phyloP scores from a whole-genome alignment of 805 yeast genomes.

The Wickerhamomyces bovis region DNA sequence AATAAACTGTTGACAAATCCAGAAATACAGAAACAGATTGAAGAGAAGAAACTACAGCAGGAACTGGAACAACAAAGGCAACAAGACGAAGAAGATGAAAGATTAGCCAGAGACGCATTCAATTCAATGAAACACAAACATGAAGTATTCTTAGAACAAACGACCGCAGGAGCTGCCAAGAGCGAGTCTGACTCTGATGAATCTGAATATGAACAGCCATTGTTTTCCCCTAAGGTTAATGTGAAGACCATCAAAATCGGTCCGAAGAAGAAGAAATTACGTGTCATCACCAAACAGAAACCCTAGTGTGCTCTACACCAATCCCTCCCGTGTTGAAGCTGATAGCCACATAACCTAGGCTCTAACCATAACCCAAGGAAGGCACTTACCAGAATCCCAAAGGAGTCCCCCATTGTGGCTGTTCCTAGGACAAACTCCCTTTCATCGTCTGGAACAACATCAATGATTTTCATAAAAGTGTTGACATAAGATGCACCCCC shows the following conservation, averaged over 20 bases:
- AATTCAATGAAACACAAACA: slow-evolving; percentile 1
- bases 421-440: slow-evolving; percentile 80
- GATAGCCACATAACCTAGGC: slow-evolving; percentile 63
- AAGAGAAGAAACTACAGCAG: not conserved
- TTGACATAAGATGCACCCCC: slow-evolving; percentile 92
- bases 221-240: not conserved
- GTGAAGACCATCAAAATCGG: slow-evolving; percentile 3
- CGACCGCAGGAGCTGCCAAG: not conserved
- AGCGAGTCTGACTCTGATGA: slow-evolving; percentile 11
- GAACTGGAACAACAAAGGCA: slow-evolving; percentile 3
- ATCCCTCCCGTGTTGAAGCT: slow-evolving; percentile 64
- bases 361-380: slow-evolving; percentile 69
- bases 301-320: slow-evolving; percentile 53
- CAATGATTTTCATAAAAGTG: slow-evolving; percentile 75
- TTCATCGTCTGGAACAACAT: slow-evolving; percentile 41
- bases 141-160: not conserved
- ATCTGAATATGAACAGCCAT: slow-evolving; percentile 16
- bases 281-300: slow-evolving; percentile 10
- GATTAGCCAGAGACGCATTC: slow-evolving; percentile 16
- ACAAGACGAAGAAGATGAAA: slow-evolving; percentile 19
- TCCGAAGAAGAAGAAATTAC: slow-evolving; percentile 14
- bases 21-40: slow-evolving; percentile 1
- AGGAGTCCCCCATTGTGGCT: slow-evolving; percentile 76
- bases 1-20: slow-evolving; percentile 1
- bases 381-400: slow-evolving; percentile 83